Conservation (phyloP, 2,329 filamentous ascomycete genomes). For the Juglanconis juglandina region DNA sequence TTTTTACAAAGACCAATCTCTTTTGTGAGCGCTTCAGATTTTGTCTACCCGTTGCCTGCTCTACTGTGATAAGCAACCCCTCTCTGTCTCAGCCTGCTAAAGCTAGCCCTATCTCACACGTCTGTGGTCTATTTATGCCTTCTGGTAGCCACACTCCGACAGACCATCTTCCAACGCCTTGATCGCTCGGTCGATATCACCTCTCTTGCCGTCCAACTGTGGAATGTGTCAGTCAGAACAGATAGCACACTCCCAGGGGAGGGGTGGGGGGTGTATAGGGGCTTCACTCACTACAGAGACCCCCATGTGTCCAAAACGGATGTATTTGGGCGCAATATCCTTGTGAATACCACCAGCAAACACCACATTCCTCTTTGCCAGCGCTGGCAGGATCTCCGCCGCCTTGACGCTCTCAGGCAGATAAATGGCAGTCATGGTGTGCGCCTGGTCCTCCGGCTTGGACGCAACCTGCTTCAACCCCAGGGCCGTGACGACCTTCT, state of each 20-base stretch:
- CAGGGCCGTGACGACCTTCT: constrained; percentile 74
- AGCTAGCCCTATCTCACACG: background rate
- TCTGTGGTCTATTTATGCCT: constrained; percentile 30
- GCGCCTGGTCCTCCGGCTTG: constrained; percentile 86
- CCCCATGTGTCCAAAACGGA: constrained; percentile 97
- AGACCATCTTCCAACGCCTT: constrained; percentile 72
- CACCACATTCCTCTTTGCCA: constrained; percentile 83
- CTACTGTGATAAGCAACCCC: background rate
- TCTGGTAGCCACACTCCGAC: constrained; percentile 66
- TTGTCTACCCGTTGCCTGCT: constrained; percentile 7
- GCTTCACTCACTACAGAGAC: constrained; percentile 68
- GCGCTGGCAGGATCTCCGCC: constrained; percentile 77
- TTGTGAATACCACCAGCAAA: constrained; percentile 96
- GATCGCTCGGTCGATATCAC: constrained; percentile 82
- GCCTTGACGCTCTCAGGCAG: constrained; percentile 80
- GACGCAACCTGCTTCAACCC: constrained; percentile 83
- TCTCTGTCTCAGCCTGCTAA: background rate
- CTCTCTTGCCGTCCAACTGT: constrained; percentile 69
- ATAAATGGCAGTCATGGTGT: constrained; percentile 97
- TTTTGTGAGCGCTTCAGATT: background rate
- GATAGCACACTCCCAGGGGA: background rate
- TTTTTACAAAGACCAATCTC: background rate
- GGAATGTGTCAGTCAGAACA: background rate
- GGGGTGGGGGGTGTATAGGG: background rate
- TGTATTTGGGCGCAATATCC: constrained; percentile 89